Conservation (phyloP, 306 rosid species). For the Acmispon strigosus region DNA sequence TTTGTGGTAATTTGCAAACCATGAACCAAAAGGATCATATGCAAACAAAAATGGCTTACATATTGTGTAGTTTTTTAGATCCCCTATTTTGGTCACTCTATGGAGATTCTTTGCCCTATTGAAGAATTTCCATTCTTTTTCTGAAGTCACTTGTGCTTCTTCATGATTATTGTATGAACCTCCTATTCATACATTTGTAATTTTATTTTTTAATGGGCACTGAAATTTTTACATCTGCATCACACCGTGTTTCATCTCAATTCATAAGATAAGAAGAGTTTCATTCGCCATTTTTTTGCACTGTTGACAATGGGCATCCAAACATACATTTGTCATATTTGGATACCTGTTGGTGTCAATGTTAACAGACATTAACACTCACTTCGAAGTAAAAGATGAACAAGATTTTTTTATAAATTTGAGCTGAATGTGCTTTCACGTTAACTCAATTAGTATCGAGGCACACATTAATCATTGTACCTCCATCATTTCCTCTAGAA, state of each 20-base stretch:
- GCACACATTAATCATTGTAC: too few species aligned
- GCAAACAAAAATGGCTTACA: slow-evolving; percentile 14
- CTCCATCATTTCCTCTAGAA: not conserved
- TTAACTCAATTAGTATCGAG: too few species aligned
- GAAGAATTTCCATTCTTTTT: slow-evolving; percentile 36
- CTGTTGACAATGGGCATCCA: too few species aligned
- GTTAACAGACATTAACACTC: too few species aligned
- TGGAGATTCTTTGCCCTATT: slow-evolving; percentile 16
- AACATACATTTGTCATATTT: too few species aligned
- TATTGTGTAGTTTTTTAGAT: slow-evolving; percentile 30
- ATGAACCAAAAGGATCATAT: slow-evolving; percentile 27
- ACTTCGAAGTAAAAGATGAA: too few species aligned
- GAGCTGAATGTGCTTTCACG: too few species aligned
- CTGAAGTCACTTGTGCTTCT: slow-evolving; percentile 10
- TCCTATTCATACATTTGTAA: slow-evolving; percentile 21
- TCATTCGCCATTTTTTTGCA: too few species aligned
- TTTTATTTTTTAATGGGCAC: not conserved
- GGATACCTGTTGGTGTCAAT: too few species aligned
- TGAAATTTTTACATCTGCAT: not conserved
- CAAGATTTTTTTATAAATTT: too few species aligned
- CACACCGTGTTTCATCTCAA: too few species aligned
- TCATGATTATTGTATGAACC: slow-evolving; percentile 21
- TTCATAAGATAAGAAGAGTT: too few species aligned
- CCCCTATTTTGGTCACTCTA: not conserved
- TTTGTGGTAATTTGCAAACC: slow-evolving; percentile 86